Base-by-base conservation (phyloP, 345 rosid genomes). In the Salix koriyanagi region DNA sequence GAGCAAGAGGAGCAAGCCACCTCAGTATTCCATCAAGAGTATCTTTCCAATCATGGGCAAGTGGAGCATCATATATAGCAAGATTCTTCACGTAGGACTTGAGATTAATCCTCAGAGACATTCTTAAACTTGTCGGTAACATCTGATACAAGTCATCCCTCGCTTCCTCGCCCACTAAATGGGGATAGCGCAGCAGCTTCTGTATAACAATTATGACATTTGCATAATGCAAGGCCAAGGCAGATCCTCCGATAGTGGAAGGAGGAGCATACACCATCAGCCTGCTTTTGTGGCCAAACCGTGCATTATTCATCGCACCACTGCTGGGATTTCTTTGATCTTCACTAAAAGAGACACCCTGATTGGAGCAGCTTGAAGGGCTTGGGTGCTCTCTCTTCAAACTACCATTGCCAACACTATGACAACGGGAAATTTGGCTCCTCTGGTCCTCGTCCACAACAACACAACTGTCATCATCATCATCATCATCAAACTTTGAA, bases 41-140 rank as follows among this genome's bases (percentile, higher is more conserved):
- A 65, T 93, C 97, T 83, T 90, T 96, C 99, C 99, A 96, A 74
- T 91, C 94, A 8, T 93, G 97, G 68, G 98, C 99, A 21, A 96
- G 86, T 1, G 96, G 94, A 72, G 99, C 98, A 75, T 96, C 99
- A 70, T 91, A 93, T 75, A 93, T 96, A 0, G 94, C 97, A 82
- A 96, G 76, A 81, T 91, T 88, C 86, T 90, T 91, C 78, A 88
- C 79, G 70, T 93, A 93, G 3, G 91, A 86, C 83, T 89, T 91
- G 72, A 96, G 93, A 74, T 83, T 91, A 16, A 85, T 86, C 81
- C 87, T 90, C 78, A 96, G 46, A 2, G 85, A 85, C 73, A 85
- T 76, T 81, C 93, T 89, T 74, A 96, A 84, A 85, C 99, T 96
- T 10, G 90, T 80, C 0, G 99, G 99, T 54, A 95, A 60, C 97